Evolutionary conservation across 2,329 filamentous ascomycete genomes (phyloP).

Genomic region (Neonectria magnoliae): DNA sequence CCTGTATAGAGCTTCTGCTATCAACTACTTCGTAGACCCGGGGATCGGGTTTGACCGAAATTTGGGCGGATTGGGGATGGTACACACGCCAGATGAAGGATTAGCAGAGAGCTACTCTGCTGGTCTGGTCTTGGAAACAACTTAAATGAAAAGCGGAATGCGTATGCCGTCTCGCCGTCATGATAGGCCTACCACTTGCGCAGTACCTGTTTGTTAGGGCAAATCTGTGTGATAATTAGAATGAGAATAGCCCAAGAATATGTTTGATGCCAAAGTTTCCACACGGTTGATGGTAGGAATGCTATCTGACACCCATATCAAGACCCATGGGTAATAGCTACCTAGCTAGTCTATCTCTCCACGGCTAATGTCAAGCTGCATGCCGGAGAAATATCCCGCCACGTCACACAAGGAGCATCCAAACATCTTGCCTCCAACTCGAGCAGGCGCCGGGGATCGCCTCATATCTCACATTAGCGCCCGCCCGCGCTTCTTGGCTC

Average conservation of each 20-base stretch:
- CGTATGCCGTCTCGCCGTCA: background rate
- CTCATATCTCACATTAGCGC: conserved; percentile 28
- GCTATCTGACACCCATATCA: background rate
- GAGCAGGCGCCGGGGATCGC: conserved; percentile 27
- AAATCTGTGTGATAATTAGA: background rate
- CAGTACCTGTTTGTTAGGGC: background rate
- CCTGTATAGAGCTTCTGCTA: background rate
- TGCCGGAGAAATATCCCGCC: conserved; percentile 11
- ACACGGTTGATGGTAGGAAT: background rate
- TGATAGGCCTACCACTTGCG: background rate
- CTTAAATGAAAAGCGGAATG: background rate
- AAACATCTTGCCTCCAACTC: conserved; percentile 14
- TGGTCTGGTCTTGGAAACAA: background rate
- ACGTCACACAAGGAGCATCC: background rate
- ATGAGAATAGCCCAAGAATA: background rate
- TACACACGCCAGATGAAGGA: background rate
- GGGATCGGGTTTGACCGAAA: background rate
- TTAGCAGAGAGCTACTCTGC: background rate
- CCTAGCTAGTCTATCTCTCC: background rate
- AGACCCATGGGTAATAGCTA: background rate
- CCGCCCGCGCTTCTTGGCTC: conserved; percentile 20
- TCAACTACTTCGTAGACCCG: background rate
- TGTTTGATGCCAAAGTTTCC: too few species aligned
- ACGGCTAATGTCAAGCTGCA: background rate
- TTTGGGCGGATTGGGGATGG: background rate